These are phyloP conservation scores for Pyrrhoderma lamaoense DNA, from an alignment of 1,284 basidiomycete species.

Conservation along the genomic window DNA sequence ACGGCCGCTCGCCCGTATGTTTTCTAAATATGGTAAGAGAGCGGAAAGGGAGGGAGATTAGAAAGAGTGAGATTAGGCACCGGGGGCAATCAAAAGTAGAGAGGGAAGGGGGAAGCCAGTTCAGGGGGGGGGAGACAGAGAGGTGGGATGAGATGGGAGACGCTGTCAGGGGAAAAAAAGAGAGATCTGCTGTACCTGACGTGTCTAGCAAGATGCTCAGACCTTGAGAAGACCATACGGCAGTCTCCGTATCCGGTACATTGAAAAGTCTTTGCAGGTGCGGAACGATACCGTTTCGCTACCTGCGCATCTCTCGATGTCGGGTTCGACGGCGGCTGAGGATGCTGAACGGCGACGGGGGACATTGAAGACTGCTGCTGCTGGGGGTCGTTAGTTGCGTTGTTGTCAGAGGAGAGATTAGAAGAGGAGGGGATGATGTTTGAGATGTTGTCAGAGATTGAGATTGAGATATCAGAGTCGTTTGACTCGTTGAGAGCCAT, in stretches of 20 bases:
- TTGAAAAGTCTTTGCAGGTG: constrained; percentile 87
- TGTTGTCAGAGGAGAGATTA: neutral
- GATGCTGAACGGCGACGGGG: constrained; percentile 3
- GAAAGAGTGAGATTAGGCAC: constrained; percentile 18
- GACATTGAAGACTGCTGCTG: constrained; percentile 3
- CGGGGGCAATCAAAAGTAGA: constrained; percentile 3
- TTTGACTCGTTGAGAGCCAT: neutral
- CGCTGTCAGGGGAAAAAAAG: no score
- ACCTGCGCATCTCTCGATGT: constrained; percentile 23
- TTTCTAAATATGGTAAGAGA: constrained; percentile 50
- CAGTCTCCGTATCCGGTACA: constrained; percentile 94
- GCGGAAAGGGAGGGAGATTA: neutral
- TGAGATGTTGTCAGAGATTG: neutral
- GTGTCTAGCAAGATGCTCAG: constrained; percentile 92
- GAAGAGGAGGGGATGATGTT: constrained; percentile 2
- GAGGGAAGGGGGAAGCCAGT: constrained; percentile 22
- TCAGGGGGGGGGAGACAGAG: constrained; percentile 17
- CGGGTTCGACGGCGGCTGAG: constrained; percentile 10
- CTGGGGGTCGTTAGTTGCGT: no score
- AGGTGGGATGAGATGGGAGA: constrained; percentile 17
- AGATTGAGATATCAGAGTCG: neutral
- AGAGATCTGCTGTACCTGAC: constrained; percentile 57
- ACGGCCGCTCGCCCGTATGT: constrained; percentile 95
- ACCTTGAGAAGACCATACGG: constrained; percentile 92
- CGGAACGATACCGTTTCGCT: constrained; percentile 64